phyloP scores from a whole-genome alignment of 306 rosid species.

The Pachyrhizus erosus region DNA sequence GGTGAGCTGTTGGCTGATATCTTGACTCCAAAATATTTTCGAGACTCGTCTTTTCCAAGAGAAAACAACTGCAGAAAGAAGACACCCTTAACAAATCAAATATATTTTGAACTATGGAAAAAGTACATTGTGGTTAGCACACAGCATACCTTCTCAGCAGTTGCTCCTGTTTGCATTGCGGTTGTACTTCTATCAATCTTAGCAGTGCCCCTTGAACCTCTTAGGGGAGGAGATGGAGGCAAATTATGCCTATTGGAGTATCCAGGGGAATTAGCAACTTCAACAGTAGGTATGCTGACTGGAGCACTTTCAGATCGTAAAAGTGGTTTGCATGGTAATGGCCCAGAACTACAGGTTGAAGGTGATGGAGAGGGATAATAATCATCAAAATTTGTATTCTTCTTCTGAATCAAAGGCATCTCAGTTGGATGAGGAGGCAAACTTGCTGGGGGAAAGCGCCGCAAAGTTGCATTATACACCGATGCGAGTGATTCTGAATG shows the following conservation, averaged over 20 bases:
- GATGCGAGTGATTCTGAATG: conserved; percentile 64
- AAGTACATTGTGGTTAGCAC: background rate
- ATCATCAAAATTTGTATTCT: conserved; percentile 62
- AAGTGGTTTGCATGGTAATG: conserved; percentile 56
- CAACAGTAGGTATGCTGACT: conserved; percentile 55
- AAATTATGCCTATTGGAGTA: conserved; percentile 54
- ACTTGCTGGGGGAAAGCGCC: conserved; percentile 59
- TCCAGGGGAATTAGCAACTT: conserved; percentile 54
- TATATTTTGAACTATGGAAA: background rate
- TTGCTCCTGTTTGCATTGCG: conserved; percentile 51
- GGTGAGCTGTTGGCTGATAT: conserved; percentile 62
- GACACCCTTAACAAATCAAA: conserved; percentile 31
- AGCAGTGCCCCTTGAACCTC: conserved; percentile 46
- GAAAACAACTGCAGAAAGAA: conserved; percentile 59
- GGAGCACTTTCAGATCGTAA: conserved; percentile 89
- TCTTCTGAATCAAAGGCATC: conserved; percentile 56
- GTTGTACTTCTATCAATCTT: conserved; percentile 55
- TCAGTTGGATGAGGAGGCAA: conserved; percentile 79
- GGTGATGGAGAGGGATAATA: conserved; percentile 73
- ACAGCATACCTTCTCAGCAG: conserved; percentile 70
- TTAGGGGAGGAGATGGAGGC: conserved; percentile 69
- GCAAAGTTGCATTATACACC: conserved; percentile 53
- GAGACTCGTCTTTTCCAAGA: conserved; percentile 65
- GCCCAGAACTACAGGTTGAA: conserved; percentile 62
- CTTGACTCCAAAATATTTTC: conserved; percentile 60